These are phyloP conservation scores for Monosporascus ibericus DNA, from an alignment of 2,329 filamentous ascomycete species.

Conservation along the genomic window DNA sequence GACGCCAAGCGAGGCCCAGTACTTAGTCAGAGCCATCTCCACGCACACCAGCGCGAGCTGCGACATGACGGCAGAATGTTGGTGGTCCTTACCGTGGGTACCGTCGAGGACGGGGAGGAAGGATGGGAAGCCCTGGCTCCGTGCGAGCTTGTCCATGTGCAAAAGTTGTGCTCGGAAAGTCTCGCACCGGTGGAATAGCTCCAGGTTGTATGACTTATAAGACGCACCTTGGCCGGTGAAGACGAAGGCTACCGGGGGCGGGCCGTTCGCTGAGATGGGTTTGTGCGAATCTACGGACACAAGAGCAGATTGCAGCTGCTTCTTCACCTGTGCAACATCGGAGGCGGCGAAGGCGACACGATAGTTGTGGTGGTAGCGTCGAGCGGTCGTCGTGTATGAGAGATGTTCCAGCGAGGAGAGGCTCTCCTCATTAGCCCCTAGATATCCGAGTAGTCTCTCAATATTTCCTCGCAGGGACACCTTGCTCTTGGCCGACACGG, in stretches of 20 bases:
- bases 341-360: constrained; percentile 1
- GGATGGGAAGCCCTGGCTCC: constrained; percentile 29
- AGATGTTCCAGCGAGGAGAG: constrained; percentile 6
- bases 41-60: constrained; percentile 43
- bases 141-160: constrained; percentile 24
- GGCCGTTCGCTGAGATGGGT: constrained; percentile 13
- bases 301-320: background rate
- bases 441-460: constrained; percentile 3
- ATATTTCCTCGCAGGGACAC: constrained; percentile 6
- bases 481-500: constrained; percentile 9
- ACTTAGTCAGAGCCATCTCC: constrained; percentile 44
- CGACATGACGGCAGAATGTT: constrained; percentile 9
- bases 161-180: constrained; percentile 28
- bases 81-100: no score
- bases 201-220: constrained; percentile 23
- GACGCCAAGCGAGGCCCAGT: constrained; percentile 46
- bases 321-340: background rate
- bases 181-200: constrained; percentile 26
- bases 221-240: constrained; percentile 41
- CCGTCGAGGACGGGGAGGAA: constrained; percentile 14
- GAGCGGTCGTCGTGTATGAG: constrained; percentile 15
- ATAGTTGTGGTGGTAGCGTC: constrained; percentile 8
- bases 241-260: constrained; percentile 28
- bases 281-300: constrained; percentile 10
- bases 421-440: constrained; percentile 2